phyloP scores from a whole-genome alignment of 208 protist genomes.

The Wallacemonas collosoma region DNA sequence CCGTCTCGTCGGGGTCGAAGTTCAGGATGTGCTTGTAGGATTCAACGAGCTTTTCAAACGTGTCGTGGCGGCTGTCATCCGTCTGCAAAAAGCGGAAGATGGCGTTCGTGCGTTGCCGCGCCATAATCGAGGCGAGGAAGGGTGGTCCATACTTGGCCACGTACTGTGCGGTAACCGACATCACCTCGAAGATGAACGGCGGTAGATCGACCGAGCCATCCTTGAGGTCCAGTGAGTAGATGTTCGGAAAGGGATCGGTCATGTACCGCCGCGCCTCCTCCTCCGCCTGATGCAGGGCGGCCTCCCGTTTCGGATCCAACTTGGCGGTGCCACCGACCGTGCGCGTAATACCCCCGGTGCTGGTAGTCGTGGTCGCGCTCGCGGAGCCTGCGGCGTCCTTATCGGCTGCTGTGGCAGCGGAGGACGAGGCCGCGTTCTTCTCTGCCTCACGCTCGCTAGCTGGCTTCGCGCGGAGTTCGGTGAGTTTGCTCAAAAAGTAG shows the following conservation, averaged over 20 bases:
- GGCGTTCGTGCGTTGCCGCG: slow-evolving; percentile 65
- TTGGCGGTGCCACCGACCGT: slow-evolving; percentile 65
- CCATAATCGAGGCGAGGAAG: slow-evolving; percentile 63
- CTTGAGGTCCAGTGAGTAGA: slow-evolving; percentile 67
- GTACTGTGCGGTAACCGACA: slow-evolving; percentile 85
- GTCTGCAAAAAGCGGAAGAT: slow-evolving; percentile 74
- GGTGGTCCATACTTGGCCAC: slow-evolving; percentile 83
- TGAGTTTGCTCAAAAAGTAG: slow-evolving; percentile 86
- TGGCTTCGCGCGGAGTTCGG: slow-evolving; percentile 77
- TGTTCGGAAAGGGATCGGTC: slow-evolving; percentile 77
- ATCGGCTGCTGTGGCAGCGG: not conserved
- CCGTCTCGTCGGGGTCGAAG: slow-evolving; percentile 66
- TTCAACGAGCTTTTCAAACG: slow-evolving; percentile 75
- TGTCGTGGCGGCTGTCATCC: slow-evolving; percentile 74
- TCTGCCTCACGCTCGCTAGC: slow-evolving; percentile 36
- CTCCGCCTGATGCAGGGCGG: slow-evolving; percentile 71
- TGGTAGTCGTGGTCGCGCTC: slow-evolving; percentile 46
- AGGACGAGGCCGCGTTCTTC: slow-evolving; percentile 22
- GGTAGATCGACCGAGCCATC: slow-evolving; percentile 73
- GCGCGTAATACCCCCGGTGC: slow-evolving; percentile 45
- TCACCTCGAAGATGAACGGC: slow-evolving; percentile 65
- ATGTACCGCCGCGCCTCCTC: slow-evolving; percentile 73
- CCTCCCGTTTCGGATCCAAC: slow-evolving; percentile 60
- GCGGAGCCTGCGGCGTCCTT: slow-evolving; percentile 22
- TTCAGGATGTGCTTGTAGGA: slow-evolving; percentile 77